phyloP scores from a whole-genome alignment of 2,329 filamentous ascomycete species.

The Ceratocystiopsis sp. region DNA sequence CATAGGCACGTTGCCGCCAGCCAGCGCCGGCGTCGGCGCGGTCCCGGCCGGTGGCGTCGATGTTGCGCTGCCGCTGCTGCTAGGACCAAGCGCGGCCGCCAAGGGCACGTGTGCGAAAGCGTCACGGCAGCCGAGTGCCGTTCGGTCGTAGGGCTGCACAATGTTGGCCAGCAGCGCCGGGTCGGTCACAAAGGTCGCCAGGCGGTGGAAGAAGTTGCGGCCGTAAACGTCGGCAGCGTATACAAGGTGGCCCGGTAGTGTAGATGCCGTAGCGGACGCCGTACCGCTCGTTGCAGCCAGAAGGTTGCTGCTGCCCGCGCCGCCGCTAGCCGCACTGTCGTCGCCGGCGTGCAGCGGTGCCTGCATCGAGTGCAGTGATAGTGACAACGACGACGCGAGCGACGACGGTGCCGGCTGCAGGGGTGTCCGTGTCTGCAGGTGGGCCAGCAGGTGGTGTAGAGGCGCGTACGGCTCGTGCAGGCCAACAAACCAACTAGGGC shows the following conservation, averaged over 20 bases:
- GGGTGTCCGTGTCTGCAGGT: constrained; percentile 12
- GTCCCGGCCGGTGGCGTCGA: background rate
- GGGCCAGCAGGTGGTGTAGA: constrained; percentile 13
- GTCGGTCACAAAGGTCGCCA: constrained; percentile 16
- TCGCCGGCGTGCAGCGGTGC: background rate
- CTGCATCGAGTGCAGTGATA: too few relatives aligned
- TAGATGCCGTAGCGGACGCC: background rate
- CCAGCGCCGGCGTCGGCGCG: constrained; percentile 1
- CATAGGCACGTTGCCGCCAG: constrained; percentile 6
- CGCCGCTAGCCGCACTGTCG: background rate
- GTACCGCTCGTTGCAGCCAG: too few relatives aligned
- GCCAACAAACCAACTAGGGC: constrained; percentile 17
- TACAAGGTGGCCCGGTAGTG: constrained; percentile 13
- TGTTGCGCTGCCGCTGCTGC: background rate
- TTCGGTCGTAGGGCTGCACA: constrained; percentile 19
- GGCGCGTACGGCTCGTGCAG: constrained; percentile 11
- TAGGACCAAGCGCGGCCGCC: constrained; percentile 2
- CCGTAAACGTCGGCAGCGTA: constrained; percentile 30
- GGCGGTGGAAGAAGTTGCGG: constrained; percentile 33
- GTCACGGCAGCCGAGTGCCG: constrained; percentile 24
- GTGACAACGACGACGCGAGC: too few relatives aligned
- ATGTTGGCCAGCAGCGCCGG: constrained; percentile 16
- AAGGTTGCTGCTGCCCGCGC: background rate
- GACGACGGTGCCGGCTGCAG: too few relatives aligned
- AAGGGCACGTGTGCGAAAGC: constrained; percentile 26